A percentile compares a stretch with the other conserved stretches of the same genome.
phyloP scores from a whole-genome alignment of 1,284 basidiomycete species.

The Peniophora sp. region DNA sequence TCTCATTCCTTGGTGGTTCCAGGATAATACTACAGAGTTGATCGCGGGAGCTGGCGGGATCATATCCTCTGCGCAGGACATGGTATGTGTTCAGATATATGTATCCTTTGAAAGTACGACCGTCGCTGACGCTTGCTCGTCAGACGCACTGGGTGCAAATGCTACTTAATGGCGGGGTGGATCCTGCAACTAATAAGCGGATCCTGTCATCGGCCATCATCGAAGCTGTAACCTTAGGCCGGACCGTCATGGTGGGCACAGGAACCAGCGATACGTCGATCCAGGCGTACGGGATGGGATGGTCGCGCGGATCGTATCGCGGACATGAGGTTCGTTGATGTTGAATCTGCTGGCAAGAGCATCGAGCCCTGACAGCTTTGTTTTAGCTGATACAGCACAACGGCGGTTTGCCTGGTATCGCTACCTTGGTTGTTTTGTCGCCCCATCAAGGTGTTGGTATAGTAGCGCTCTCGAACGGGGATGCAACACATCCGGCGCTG shows the following conservation, averaged over 20 bases:
- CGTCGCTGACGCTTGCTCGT: neutral
- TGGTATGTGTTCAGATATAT: constrained; percentile 11
- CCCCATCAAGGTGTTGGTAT: constrained; percentile 28
- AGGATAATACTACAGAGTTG: constrained; percentile 7
- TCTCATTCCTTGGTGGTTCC: constrained; percentile 16
- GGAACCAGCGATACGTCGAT: constrained; percentile 9
- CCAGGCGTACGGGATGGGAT: constrained; percentile 34
- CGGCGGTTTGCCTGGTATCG: constrained; percentile 33
- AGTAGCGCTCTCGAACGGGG: constrained; percentile 33
- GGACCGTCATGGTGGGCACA: constrained; percentile 9
- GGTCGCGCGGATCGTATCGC: constrained; percentile 27
- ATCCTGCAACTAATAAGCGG: constrained; percentile 30
- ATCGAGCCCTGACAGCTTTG: neutral
- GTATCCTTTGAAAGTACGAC: neutral
- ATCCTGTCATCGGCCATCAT: constrained; percentile 30
- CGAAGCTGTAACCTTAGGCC: constrained; percentile 29
- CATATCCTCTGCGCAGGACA: constrained; percentile 20
- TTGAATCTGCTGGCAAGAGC: neutral
- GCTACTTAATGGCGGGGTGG: constrained; percentile 33
- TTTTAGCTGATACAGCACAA: constrained; percentile 27
- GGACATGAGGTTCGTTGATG: constrained; percentile 24
- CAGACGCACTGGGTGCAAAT: constrained; percentile 35
- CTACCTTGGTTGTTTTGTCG: constrained; percentile 24
- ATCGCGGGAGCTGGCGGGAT: constrained; percentile 36
- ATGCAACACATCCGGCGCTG: constrained; percentile 24